Percentiles rank a stretch among this genome's conserved stretches.
These are phyloP conservation scores for Vigna nakashimae DNA, from an alignment of 306 rosid genomes.

Conservation along the genomic window DNA sequence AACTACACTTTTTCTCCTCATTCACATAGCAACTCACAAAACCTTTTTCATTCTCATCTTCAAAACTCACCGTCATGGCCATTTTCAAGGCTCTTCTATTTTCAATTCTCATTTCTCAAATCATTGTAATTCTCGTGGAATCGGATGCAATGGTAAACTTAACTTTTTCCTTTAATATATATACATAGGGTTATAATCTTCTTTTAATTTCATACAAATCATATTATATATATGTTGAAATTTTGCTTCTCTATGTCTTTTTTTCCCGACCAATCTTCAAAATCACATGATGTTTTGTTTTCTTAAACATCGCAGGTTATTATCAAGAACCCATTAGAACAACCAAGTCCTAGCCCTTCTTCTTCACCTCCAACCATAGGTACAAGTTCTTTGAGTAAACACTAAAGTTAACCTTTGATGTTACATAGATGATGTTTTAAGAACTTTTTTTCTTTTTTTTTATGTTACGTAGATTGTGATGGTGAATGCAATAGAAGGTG, in stretches of 20 bases:
- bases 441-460: not conserved
- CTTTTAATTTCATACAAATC: not conserved
- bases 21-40: not conserved
- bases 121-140: slow-evolving; percentile 40
- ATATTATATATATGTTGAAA: not conserved
- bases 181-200: not conserved
- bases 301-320: not conserved
- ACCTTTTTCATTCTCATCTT: not conserved
- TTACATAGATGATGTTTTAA: not conserved
- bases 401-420: no score
- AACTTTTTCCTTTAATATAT: not conserved
- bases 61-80: slow-evolving; percentile 15
- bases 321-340: not conserved
- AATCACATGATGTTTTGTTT: not conserved
- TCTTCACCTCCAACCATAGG: slow-evolving; percentile 14
- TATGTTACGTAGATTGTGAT: slow-evolving; percentile 48
- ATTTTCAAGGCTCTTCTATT: slow-evolving; percentile 17
- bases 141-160: slow-evolving; percentile 43
- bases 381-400: not conserved
- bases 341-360: not conserved
- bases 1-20: not conserved
- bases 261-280: not conserved
- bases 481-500: slow-evolving; percentile 65
- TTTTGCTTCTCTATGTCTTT: not conserved
- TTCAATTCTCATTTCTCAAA: slow-evolving; percentile 48